A percentile compares a stretch with the other conserved stretches of the same genome.
Conservation (phyloP, 2,329 filamentous ascomycete species). For the Sarocladium brachiariae region DNA sequence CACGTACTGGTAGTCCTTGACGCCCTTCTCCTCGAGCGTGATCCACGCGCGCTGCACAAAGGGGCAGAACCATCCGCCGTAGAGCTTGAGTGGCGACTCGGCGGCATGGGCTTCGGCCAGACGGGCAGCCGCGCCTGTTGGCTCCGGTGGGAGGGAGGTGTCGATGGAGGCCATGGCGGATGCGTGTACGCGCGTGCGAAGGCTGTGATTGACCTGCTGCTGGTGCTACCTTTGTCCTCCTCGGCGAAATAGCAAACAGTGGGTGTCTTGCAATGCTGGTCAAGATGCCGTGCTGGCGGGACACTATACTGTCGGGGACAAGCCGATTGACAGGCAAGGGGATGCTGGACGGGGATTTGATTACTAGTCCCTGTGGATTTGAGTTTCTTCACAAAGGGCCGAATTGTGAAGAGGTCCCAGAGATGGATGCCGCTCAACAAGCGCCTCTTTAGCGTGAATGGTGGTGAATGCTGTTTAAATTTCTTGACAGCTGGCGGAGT, state of each 20-base stretch:
- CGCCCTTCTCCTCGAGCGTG: constrained; percentile 63
- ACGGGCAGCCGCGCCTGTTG: constrained; percentile 42
- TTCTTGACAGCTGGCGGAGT: background rate
- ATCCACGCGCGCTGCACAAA: constrained; percentile 69
- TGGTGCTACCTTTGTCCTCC: too few species aligned
- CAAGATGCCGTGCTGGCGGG: background rate
- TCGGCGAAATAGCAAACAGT: too few species aligned
- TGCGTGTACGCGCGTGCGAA: too few species aligned
- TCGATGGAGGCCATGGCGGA: constrained; percentile 40
- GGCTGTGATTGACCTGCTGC: too few species aligned
- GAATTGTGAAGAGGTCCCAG: background rate
- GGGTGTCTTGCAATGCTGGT: too few species aligned
- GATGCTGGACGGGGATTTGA: background rate
- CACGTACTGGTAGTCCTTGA: constrained; percentile 63
- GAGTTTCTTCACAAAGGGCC: background rate
- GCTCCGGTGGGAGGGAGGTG: constrained; percentile 37
- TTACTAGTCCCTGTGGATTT: background rate
- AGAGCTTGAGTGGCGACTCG: constrained; percentile 55
- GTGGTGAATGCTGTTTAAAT: background rate
- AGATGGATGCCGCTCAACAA: background rate
- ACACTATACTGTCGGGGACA: background rate
- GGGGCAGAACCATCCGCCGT: constrained; percentile 69
- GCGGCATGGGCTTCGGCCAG: constrained; percentile 38
- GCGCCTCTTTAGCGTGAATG: background rate
- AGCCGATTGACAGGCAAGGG: background rate